phyloP scores from a whole-genome alignment of 2,329 filamentous ascomycete genomes.

The Claviceps citrina region DNA sequence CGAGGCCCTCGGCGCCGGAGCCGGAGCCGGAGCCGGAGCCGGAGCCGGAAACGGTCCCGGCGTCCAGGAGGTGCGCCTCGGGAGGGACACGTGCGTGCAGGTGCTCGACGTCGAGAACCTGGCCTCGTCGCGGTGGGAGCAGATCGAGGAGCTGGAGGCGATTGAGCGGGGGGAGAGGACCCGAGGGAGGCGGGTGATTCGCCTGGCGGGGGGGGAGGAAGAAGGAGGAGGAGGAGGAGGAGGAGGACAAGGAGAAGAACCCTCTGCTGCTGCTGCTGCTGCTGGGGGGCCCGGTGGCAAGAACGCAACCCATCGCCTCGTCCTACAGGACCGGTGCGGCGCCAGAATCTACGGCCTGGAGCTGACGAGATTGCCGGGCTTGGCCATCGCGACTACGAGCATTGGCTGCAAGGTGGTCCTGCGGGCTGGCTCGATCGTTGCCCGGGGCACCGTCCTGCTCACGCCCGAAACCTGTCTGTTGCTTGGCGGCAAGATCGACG shows the following conservation, averaged over 20 bases:
- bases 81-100: constrained; percentile 56
- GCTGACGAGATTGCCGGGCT: constrained; percentile 45
- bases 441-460: constrained; percentile 65
- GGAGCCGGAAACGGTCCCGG: constrained; percentile 37
- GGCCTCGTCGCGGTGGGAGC: constrained; percentile 64
- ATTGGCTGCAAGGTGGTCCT: constrained; percentile 77
- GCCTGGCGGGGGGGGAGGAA: constrained; percentile 33
- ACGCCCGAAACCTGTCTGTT: constrained; percentile 52
- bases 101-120: constrained; percentile 79
- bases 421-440: constrained; percentile 46
- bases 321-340: constrained; percentile 67
- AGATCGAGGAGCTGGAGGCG: constrained; percentile 68
- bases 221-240: constrained; percentile 35
- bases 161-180: constrained; percentile 58
- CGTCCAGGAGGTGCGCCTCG: constrained; percentile 39
- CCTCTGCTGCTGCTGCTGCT: not conserved
- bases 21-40: constrained; percentile 47
- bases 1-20: too few relatives aligned
- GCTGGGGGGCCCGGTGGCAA: constrained; percentile 8
- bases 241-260: too few relatives aligned
- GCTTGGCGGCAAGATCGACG: constrained; percentile 77
- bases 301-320: constrained; percentile 58
- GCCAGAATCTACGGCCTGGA: constrained; percentile 59
- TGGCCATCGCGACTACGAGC: constrained; percentile 47
- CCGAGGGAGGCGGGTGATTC: constrained; percentile 66